A percentile compares a stretch with the other conserved stretches of the same genome.
These are phyloP conservation scores for Sutorius australiensis DNA, from an alignment of 768 basidiomycete species.

Conservation along the genomic window DNA sequence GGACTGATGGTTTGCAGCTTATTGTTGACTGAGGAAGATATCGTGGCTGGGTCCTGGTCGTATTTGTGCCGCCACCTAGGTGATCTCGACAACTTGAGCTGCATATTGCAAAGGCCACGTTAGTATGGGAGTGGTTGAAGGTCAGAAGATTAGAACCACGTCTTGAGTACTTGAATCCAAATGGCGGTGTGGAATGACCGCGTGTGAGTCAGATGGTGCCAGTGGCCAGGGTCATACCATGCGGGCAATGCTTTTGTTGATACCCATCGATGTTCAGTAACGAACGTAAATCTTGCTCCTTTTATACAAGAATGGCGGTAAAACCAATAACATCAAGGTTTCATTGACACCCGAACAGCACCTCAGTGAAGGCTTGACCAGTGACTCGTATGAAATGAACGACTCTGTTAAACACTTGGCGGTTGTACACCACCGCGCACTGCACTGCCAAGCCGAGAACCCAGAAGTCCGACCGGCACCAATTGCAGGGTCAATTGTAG, in stretches of 20 bases:
- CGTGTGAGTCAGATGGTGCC: slow-evolving; percentile 4
- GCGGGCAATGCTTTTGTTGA: too few species aligned
- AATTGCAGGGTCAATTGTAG: not conserved
- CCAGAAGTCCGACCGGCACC: too few species aligned
- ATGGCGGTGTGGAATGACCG: slow-evolving; percentile 9
- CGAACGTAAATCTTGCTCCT: too few species aligned
- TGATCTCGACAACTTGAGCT: slow-evolving; percentile 21
- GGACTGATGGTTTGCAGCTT: slow-evolving; percentile 27
- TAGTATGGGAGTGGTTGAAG: not conserved
- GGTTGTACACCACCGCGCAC: too few species aligned
- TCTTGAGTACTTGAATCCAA: not conserved
- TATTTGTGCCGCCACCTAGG: slow-evolving; percentile 27
- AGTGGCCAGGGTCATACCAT: not conserved
- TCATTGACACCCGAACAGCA: too few species aligned
- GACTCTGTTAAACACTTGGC: too few species aligned
- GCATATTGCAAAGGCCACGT: slow-evolving; percentile 16
- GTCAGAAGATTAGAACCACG: not conserved
- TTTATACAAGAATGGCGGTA: too few species aligned
- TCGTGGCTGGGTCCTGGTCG: slow-evolving; percentile 27
- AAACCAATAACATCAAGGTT: too few species aligned
- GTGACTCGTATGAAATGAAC: too few species aligned
- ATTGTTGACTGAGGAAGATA: slow-evolving; percentile 23
- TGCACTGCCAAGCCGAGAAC: too few species aligned
- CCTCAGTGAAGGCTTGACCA: too few species aligned
- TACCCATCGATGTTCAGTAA: too few species aligned